Base-by-base conservation (phyloP, 495 filamentous ascomycete genomes). In the Penicillium mononematosum region DNA sequence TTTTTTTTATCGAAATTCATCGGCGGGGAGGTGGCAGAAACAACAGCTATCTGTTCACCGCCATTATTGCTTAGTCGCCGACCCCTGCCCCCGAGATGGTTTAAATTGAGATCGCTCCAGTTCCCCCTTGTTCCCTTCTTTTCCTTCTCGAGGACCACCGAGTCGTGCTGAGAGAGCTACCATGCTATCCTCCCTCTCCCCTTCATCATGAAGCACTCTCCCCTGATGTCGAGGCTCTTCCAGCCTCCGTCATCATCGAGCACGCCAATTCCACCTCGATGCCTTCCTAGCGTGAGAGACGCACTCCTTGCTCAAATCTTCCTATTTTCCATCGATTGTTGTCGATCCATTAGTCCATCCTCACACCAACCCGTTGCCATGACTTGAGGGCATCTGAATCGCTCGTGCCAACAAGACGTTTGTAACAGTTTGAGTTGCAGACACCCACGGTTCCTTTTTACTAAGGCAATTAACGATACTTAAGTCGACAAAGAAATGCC, bases 241-340 rank as follows among this genome's bases (percentile, higher is more conserved):
- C 19, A 14, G 39, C 14, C 53, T 43, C 38, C 55, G 46, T 56
- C 45, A 41, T 27, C 56, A 58, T 58, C 38, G 49, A 47, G 31
- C 42, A 14, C n/a, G 48, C 34, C 48, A 51, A 39, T 25, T 24
- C 8, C 14, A 14, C 39, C 24, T 58, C 49, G 50, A 47, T 53
- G 50, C 50, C 50, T 59, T 59, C 56, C 56, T 59, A 54, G 56
- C 50, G 56, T 59, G 50, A 49, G 56, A 59, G 56, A 59, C 56
- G 56, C 56, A 58, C 45, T 22, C 43, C 36, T 17, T 58, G 56
- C 49, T 58, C 50, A 43, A 58, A 22, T 19, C 24, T 50, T 41
- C 9, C 48, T 48, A 14, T 42, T 25, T 47, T 16, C 25, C 22
- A 43, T 22, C 16, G 6, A 43, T 24, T 32, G 50, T 19, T 24